Percentiles rank a stretch among this genome's conserved stretches.
phyloP scores from a whole-genome alignment of 768 basidiomycete genomes.

The Amanita exitialis region DNA sequence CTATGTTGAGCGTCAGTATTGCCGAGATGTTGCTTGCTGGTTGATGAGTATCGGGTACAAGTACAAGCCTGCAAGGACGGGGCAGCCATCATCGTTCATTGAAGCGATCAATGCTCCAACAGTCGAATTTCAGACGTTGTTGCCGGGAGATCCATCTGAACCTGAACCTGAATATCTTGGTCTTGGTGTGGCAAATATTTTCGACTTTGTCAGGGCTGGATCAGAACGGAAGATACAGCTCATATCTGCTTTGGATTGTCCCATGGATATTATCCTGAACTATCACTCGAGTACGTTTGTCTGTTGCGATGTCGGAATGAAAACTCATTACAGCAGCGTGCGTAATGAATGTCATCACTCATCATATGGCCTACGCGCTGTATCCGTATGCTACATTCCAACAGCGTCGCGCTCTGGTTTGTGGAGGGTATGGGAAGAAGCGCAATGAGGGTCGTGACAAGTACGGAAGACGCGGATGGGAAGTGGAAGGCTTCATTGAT shows the following conservation, averaged over 20 bases:
- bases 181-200: background rate
- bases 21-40: background rate
- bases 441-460: conserved; percentile 16
- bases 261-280: conserved; percentile 17
- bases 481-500: conserved; percentile 1
- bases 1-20: background rate
- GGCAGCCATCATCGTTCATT: background rate
- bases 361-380: conserved; percentile 25
- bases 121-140: no score
- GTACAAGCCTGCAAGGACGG: background rate
- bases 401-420: conserved; percentile 16
- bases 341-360: conserved; percentile 34
- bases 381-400: conserved; percentile 32
- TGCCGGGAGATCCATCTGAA: no score
- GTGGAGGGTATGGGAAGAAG: conserved; percentile 1
- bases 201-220: background rate
- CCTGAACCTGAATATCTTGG: background rate
- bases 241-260: conserved; percentile 18
- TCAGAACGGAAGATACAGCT: conserved; percentile 23
- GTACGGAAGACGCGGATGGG: conserved; percentile 28
- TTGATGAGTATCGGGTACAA: background rate
- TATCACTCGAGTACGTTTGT: conserved; percentile 16
- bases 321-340: conserved; percentile 16
- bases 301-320: background rate
- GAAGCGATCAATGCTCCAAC: background rate